phyloP scores from a whole-genome alignment of 257 asterid species.

The Scutellaria barbata region DNA sequence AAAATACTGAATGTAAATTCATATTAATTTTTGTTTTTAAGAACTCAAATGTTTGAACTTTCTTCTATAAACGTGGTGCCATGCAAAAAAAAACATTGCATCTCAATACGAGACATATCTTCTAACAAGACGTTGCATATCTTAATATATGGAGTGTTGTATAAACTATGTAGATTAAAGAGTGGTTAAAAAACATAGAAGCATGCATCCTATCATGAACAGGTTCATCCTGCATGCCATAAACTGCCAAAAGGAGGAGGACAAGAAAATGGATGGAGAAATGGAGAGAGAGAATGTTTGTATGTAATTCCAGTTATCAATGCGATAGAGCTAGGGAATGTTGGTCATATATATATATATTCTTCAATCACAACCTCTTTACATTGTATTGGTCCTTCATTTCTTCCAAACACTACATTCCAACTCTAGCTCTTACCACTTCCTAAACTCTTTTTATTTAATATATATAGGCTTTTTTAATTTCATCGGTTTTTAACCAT shows the following conservation, averaged over 20 bases:
- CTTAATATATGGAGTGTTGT: too few species aligned
- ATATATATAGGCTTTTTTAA: too few species aligned
- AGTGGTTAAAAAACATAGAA: slow-evolving; percentile 19
- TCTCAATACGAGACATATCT: too few species aligned
- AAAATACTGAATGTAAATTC: too few species aligned
- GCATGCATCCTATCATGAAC: slow-evolving; percentile 47
- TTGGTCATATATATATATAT: too few species aligned
- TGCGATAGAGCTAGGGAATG: slow-evolving; percentile 57
- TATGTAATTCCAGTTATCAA: slow-evolving; percentile 43
- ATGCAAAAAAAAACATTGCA: too few species aligned
- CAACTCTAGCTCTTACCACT: slow-evolving; percentile 42
- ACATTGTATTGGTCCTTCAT: slow-evolving; percentile 68
- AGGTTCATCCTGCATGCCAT: slow-evolving; percentile 59
- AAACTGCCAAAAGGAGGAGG: slow-evolving; percentile 47
- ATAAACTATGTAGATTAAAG: too few species aligned
- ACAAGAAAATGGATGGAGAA: slow-evolving; percentile 45
- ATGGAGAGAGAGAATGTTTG: slow-evolving; percentile 49
- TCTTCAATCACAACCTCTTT: slow-evolving; percentile 64
- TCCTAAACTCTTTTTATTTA: not conserved
- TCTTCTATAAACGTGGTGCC: too few species aligned
- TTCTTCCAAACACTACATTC: slow-evolving; percentile 61
- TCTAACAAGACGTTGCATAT: too few species aligned
- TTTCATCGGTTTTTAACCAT: too few species aligned
- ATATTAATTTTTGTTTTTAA: too few species aligned
- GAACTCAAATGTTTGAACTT: too few species aligned